Evolutionary conservation across 2,329 filamentous ascomycete genomes (phyloP).

Genomic region (Orbilia brochopaga): DNA sequence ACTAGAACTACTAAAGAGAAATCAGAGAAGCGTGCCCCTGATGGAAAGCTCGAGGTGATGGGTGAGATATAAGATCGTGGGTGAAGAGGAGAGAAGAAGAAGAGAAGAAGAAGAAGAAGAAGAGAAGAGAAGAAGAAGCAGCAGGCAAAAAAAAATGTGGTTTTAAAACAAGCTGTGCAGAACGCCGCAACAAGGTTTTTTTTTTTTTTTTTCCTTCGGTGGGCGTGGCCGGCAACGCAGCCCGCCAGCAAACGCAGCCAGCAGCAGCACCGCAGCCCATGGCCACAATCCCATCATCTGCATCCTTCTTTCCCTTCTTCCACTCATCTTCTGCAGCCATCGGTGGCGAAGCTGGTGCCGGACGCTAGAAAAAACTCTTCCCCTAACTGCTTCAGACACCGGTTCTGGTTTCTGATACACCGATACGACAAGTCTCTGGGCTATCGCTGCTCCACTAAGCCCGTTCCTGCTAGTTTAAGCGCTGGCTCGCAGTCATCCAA

Average conservation of each 20-base stretch:
- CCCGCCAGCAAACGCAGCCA: background rate
- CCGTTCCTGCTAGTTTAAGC: conserved; percentile 3
- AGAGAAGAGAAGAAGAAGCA: conserved; percentile 5
- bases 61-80: conserved; percentile 27
- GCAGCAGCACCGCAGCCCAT: background rate
- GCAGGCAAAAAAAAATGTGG: conserved; percentile 19
- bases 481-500: background rate
- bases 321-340: background rate
- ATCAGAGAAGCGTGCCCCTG: conserved; percentile 45
- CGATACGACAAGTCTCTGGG: background rate
- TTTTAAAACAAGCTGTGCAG: conserved; percentile 7
- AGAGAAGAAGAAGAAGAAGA: conserved; percentile 29
- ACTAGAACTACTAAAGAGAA: conserved; percentile 26
- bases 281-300: conserved; percentile 9
- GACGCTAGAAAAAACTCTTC: conserved; percentile 42
- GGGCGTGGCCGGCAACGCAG: background rate
- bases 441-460: background rate
- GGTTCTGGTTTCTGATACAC: conserved; percentile 15
- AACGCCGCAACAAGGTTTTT: conserved; percentile 21
- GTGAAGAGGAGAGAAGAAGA: conserved; percentile 27
- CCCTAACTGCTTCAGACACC: conserved; percentile 8
- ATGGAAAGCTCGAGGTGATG: conserved; percentile 34
- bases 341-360: conserved; percentile 31
- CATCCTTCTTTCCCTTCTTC: background rate
- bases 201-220: conserved; percentile 7